Evolutionary conservation across 2,329 filamentous ascomycete species (phyloP).

Genomic region (Teratosphaeria nubilosa): DNA sequence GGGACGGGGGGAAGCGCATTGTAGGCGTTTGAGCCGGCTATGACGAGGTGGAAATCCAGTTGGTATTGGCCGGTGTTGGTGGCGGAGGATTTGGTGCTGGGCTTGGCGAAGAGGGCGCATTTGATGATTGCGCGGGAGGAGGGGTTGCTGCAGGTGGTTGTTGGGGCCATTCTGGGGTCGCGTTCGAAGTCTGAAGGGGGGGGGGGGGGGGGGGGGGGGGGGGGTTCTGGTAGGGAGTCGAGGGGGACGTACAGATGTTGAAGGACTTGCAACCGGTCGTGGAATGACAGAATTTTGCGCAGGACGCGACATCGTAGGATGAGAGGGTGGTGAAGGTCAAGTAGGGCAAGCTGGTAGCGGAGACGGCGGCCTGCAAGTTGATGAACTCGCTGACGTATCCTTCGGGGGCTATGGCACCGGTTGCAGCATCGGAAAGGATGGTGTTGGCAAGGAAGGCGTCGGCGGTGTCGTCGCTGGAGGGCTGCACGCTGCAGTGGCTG

Average conservation of each 20-base stretch:
- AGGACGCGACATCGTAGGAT: background rate
- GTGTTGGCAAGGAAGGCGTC: background rate
- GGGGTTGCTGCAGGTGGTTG: conserved; percentile 1
- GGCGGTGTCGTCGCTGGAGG: background rate
- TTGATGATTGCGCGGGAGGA: background rate
- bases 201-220: too few relatives aligned
- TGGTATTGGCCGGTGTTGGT: conserved; percentile 12
- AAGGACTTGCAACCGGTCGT: conserved; percentile 2
- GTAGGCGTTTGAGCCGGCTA: conserved; percentile 12
- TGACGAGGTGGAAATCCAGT: conserved; percentile 12
- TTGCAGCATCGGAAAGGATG: background rate
- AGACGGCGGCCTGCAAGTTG: background rate
- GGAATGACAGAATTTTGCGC: background rate
- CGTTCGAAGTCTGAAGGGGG: conserved; percentile 14
- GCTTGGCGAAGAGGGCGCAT: conserved; percentile 18
- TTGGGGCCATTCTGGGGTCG: conserved; percentile 18
- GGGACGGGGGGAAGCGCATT: background rate
- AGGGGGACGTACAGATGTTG: conserved; percentile 8
- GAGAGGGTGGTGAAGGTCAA: background rate
- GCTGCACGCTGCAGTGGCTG: background rate
- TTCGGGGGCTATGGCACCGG: background rate
- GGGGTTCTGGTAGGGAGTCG: background rate
- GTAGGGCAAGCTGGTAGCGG: background rate
- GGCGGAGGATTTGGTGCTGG: conserved; percentile 9
- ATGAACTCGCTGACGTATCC: background rate